These are phyloP conservation scores for Aspergillus asperescens DNA, from an alignment of 495 filamentous ascomycete genomes.

Conservation along the genomic window DNA sequence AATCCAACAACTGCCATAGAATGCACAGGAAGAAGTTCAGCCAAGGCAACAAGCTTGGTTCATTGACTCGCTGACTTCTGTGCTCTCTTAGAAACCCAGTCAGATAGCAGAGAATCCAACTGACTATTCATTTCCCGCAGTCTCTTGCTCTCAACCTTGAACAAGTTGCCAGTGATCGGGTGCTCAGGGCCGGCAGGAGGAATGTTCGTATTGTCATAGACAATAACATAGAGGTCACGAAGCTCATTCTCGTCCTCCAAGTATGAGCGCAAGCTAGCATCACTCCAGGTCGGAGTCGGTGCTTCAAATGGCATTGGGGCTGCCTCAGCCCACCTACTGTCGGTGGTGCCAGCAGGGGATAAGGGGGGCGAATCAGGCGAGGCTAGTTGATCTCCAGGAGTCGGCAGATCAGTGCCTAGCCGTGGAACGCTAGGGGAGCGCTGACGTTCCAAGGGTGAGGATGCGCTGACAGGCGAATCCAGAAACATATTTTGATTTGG, in stretches of 20 bases:
- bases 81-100: conserved; percentile 65
- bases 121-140: conserved; percentile 77
- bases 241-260: conserved; percentile 91
- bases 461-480: conserved; percentile 74
- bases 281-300: conserved; percentile 65
- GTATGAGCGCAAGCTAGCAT: conserved; percentile 76
- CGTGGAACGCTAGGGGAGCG: conserved; percentile 44
- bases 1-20: no score
- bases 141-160: conserved; percentile 75
- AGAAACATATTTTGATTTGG: conserved; percentile 49
- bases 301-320: conserved; percentile 41
- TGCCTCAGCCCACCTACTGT: conserved; percentile 27
- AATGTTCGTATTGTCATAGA: conserved; percentile 82
- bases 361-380: conserved; percentile 59
- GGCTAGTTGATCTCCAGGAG: conserved; percentile 53
- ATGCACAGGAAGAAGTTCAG: not conserved
- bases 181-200: conserved; percentile 72
- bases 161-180: conserved; percentile 73
- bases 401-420: conserved; percentile 60
- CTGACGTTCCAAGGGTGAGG: conserved; percentile 48
- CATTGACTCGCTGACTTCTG: conserved; percentile 20
- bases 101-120: conserved; percentile 79
- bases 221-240: conserved; percentile 81
- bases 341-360: conserved; percentile 56
- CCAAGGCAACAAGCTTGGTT: not conserved